Evolutionary conservation across 1,139 yeast genomes (phyloP), one percentile per base, ranked within the genome.

Genomic region (Hemisphaericaspora xylofermentans): DNA sequence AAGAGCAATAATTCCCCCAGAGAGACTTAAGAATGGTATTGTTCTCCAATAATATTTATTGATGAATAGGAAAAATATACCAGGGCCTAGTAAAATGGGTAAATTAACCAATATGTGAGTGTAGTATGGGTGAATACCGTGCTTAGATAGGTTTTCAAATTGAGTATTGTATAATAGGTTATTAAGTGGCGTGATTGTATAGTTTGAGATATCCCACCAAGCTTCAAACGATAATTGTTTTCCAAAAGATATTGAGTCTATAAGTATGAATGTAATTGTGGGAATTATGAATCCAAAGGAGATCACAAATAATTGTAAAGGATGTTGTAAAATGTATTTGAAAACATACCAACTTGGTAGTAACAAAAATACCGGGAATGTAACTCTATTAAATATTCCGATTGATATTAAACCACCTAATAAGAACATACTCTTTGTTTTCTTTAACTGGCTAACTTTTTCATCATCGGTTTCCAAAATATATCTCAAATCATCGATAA

Each of bases 71-170:
- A 67, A 51, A 18, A 85, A 63, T 2, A 84, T 41, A 10, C 82
- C 51, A 0, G 98, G 98, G 0, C 98, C 98, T 7, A 89, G 43
- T 3, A 93, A 62, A 48, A 82, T 84, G 0, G 98, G 96, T 4
- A 88, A 51, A 54, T 91, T 93, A 7, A 86, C 66, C 15, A 88
- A 48, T 0, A 87, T 5, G 54, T 94, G 98, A 2, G 85, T 85
- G 51, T 80, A 82, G 29, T 78, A 68, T 1, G 94, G 82, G 56
- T 94, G 98, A 14, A 88, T 53, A 0, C 98, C 99, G 59, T 94
- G 99, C 14, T 58, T 51, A 0, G 84, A 72, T 46, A 94, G 65
- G 52, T 93, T 93, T 3, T 64, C 62, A 3, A 62, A 45, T 16
- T 76, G 61, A 6, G 81, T 41, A 58, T 94, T 94, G 68, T 93